Evolutionary conservation across 345 rosid species (phyloP), one percentile per base, ranked within the genome.

Genomic region (Psidium guajava): DNA sequence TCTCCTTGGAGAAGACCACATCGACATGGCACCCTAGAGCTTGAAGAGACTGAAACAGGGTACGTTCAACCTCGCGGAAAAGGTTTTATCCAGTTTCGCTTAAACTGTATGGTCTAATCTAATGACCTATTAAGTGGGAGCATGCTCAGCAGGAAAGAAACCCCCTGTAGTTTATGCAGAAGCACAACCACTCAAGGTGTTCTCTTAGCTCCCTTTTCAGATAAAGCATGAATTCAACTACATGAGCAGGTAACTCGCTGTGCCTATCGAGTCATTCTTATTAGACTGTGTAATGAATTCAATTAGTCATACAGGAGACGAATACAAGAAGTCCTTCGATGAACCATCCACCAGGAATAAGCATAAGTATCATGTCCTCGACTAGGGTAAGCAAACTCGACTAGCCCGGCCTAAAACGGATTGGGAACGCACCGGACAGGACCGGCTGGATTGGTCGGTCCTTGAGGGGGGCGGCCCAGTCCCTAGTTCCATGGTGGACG

Each of bases 11-110:
- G 86, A 98, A 97, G 87, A 95, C 51, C 51, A 96, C 97, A 90
- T 95, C 98, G n/a, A 94, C 98, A 64, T 92, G 90, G 85, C 98
- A 93, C 57, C 92, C 97, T 54, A 95, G 93, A 81, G 96, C 97
- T 93, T 91, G 94, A 88, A 97, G 93, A 32, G 99, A 87, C 83
- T 93, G 99, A 50, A 97, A 94, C 84, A 12, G 27, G 99, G 99
- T 81, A 94, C 96, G 10, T 73, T 64, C 75, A 32, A 64, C 21
- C 75, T 3, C 5, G 5, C 11, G 25, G n/a, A 22, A 55, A 55
- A 21, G 18, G 74, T 61, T 61, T 28, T 61, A 27, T 61, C 10
- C 21, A 61, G 28, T 28, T 61, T 28, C 11, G 5, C 21, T 32
- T 32, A 28, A 61, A 15, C 36, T 18, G 22, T 28, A 6, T 61